Conservation (phyloP, 148 eudicot species). For the Drosera capensis region DNA sequence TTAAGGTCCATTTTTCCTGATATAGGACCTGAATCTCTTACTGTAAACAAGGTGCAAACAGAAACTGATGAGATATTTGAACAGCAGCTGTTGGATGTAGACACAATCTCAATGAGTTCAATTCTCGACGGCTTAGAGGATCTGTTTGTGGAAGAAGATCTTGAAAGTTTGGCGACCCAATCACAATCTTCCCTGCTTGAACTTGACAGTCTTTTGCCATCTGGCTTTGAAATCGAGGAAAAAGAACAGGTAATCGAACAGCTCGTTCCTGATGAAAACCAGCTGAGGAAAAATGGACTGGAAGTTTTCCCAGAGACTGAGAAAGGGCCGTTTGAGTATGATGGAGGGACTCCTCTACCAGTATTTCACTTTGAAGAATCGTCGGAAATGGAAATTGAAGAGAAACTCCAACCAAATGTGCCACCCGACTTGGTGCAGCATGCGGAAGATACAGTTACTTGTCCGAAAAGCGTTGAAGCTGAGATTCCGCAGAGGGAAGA, state of each 20-base stretch:
- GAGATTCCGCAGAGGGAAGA: constrained; percentile 4
- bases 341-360: background rate
- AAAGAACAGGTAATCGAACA: background rate
- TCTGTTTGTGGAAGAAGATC: background rate
- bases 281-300: too few relatives aligned
- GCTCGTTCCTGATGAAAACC: background rate
- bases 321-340: background rate
- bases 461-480: constrained; percentile 7
- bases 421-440: background rate
- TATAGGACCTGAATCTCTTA: constrained; percentile 2
- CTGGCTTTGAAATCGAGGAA: background rate
- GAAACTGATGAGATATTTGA: background rate
- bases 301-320: background rate
- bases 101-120: background rate
- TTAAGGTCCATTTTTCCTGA: constrained; percentile 7
- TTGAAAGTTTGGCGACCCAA: background rate
- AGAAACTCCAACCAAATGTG: background rate
- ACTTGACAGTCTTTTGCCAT: background rate
- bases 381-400: background rate
- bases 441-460: background rate
- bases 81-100: background rate
- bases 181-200: too few relatives aligned
- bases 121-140: background rate
- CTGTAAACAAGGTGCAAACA: constrained; percentile 6
- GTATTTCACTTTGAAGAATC: constrained; percentile 1